phyloP scores from a whole-genome alignment of 2,329 filamentous ascomycete genomes.

The Colletotrichum horii region DNA sequence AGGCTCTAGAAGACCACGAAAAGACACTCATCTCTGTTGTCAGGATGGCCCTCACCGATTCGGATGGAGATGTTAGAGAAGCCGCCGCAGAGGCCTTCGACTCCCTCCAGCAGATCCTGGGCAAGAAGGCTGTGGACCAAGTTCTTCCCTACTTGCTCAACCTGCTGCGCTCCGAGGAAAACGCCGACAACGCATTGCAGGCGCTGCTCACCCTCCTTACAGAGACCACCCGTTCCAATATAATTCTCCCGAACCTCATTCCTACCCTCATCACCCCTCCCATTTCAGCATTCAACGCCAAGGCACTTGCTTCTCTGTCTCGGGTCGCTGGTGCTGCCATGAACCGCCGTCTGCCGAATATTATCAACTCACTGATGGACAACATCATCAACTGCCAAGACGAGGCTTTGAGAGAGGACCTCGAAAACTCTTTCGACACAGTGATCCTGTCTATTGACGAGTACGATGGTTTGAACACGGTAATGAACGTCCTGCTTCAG shows the following conservation, averaged over 20 bases:
- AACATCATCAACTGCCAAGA: slow-evolving; percentile 83
- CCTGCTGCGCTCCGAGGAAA: slow-evolving; percentile 82
- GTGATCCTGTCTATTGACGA: slow-evolving; percentile 94
- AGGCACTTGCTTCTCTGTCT: slow-evolving; percentile 88
- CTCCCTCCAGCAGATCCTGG: slow-evolving; percentile 88
- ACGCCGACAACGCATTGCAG: slow-evolving; percentile 90
- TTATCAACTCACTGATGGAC: slow-evolving; percentile 94
- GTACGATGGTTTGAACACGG: slow-evolving; percentile 91
- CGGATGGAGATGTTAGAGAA: slow-evolving; percentile 88
- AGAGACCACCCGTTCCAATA: slow-evolving; percentile 91
- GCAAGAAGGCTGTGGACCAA: slow-evolving; percentile 94
- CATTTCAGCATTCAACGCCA: slow-evolving; percentile 94
- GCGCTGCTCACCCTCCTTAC: slow-evolving; percentile 94
- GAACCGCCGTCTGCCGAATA: slow-evolving; percentile 86
- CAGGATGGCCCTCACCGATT: slow-evolving; percentile 88
- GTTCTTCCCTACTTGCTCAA: slow-evolving; percentile 91
- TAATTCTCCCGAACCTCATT: slow-evolving; percentile 94
- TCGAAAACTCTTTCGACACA: slow-evolving; percentile 83
- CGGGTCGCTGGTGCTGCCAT: slow-evolving; percentile 90
- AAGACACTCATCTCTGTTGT: slow-evolving; percentile 95
- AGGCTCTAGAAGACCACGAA: slow-evolving; percentile 92
- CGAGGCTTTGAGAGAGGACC: slow-evolving; percentile 72
- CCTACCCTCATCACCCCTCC: slow-evolving; percentile 90
- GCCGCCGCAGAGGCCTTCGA: slow-evolving; percentile 98
- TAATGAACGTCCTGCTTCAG: slow-evolving; percentile 90